Evolutionary conservation across 108 stramenopile species (phyloP).

Genomic region (Fragilaria crotonensis): DNA sequence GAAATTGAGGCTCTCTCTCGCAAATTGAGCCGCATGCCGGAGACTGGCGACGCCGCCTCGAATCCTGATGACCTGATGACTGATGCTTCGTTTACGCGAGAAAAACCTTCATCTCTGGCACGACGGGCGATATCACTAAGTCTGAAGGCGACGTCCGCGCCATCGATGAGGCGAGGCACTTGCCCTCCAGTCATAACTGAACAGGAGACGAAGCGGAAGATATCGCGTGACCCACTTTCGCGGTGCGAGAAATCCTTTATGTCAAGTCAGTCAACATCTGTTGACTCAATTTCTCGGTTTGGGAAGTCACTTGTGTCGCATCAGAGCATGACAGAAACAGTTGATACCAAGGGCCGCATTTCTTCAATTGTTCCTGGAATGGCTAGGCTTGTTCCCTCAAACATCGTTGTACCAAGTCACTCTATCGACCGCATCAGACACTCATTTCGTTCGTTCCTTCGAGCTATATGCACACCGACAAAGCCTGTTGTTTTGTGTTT

Average conservation of each 20-base stretch:
- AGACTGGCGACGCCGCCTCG: not conserved
- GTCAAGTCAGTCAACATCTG: not conserved
- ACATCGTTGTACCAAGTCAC: not conserved
- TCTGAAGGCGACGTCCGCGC: not conserved
- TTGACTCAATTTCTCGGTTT: too few relatives aligned
- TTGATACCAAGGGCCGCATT: not conserved
- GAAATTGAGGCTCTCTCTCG: not conserved
- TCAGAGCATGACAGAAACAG: not conserved
- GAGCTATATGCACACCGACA: slow-evolving; percentile 6
- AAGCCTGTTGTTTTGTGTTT: slow-evolving; percentile 13
- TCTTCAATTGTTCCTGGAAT: not conserved
- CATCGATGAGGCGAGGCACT: not conserved
- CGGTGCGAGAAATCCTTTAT: not conserved
- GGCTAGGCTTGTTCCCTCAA: not conserved
- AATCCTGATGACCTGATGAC: not conserved
- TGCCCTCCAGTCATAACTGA: not conserved
- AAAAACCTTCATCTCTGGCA: not conserved
- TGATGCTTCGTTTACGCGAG: not conserved
- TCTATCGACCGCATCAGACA: slow-evolving; percentile 9
- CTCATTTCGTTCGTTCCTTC: slow-evolving; percentile 4
- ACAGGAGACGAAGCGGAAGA: not conserved
- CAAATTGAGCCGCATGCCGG: too few relatives aligned
- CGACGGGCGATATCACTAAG: not conserved
- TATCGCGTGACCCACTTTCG: too few relatives aligned
- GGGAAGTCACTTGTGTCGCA: not conserved